Conservation (phyloP, 179 eudicot species). For the Patellifolia procumbens region DNA sequence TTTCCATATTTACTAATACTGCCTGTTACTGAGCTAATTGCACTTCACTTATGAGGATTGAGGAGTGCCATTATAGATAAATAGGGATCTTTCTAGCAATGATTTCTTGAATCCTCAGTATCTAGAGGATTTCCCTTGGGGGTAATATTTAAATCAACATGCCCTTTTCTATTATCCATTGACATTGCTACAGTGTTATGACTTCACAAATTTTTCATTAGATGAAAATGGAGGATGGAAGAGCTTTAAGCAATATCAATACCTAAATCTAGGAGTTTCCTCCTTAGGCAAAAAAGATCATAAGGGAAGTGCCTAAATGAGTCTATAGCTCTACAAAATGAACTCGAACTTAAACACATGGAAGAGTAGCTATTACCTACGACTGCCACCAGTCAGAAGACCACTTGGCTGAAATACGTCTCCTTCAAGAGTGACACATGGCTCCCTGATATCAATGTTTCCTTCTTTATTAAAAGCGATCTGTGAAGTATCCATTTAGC, state of each 20-base stretch:
- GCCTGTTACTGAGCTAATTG: neutral
- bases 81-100: neutral
- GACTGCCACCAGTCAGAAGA: constrained; percentile 97
- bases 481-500: constrained; percentile 37
- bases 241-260: neutral
- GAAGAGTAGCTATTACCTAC: constrained; percentile 49
- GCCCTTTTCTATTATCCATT: neutral
- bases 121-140: neutral
- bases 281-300: no score
- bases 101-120: no score
- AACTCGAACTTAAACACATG: neutral
- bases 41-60: neutral
- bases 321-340: neutral
- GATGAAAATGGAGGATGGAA: neutral
- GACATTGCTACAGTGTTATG: neutral
- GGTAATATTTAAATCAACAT: neutral
- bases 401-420: constrained; percentile 98
- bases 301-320: no score
- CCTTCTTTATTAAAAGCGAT: constrained; percentile 77
- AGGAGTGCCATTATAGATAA: neutral
- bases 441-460: constrained; percentile 52
- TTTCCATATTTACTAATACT: neutral
- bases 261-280: no score
- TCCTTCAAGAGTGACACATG: constrained; percentile 93
- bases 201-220: neutral